Base-by-base conservation (phyloP, 192 early-diverging fungal species). In the Mortierella claussenii region DNA sequence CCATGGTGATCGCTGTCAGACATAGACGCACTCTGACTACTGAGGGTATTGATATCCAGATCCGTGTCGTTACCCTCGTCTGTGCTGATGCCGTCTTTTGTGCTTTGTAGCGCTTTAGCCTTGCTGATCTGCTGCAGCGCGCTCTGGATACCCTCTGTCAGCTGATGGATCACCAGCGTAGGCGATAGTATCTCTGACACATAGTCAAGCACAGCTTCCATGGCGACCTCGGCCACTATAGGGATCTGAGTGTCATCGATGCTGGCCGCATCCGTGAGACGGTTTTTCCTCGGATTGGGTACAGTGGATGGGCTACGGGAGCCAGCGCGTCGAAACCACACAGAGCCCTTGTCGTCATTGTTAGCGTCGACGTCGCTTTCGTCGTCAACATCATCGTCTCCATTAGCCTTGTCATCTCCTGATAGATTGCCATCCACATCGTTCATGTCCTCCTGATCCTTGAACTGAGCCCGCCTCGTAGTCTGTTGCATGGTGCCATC, bases 201-300 rank as follows among this genome's bases (percentile, higher is more conserved):
- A 20, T 73, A 73, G 13, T 64, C 55, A 2, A 73, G 44, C 28
- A 73, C 60, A 1, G 69, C 69, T 27, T 64, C 60, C 69, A 64
- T 73, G 9, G 69, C 69, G 2, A 64, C 55, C n/a, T 73, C n/a
- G n/a, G n/a, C n/a, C n/a, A n/a, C 47, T 8, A 44, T 48, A 15
- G 69, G 69, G 47, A 73, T 73, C 49, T 73, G 53, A 20, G 54
- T 64, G 11, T 73, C 69, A 31, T 73, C 60, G 13, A 70, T 21
- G 7, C n/a, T 27, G 8, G 10, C 20, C 1, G 49, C 21, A 32
- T 40, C 26, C n/a, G 27, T 24, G 47, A 0, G 30, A 26, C 28
- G 32, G 55, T 15, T 53, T 28, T 42, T n/a, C n/a, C 23, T 18
- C 54, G 57, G 1, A 30, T 37, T 34, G 17, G 17, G 11, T 46